Percentiles rank a stretch among this genome's conserved stretches.
phyloP scores from a whole-genome alignment of 2,329 filamentous ascomycete genomes.

The Aspergillus nomiae region DNA sequence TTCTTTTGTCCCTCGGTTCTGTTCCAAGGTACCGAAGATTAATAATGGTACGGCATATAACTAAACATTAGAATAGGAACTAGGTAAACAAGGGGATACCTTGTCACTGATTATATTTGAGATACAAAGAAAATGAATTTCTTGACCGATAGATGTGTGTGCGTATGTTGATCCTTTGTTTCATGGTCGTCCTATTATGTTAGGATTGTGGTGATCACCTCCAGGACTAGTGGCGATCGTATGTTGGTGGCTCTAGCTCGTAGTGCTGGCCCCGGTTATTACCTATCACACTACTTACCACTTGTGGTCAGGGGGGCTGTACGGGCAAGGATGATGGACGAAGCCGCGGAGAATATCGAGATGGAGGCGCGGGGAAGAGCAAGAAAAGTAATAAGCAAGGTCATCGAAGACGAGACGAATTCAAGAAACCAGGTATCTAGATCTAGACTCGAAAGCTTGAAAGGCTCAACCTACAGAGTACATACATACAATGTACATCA shows the following conservation, averaged over 20 bases:
- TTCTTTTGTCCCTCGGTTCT: not conserved
- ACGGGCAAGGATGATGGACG: not conserved
- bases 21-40: not conserved
- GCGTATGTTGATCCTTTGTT: conserved; percentile 18
- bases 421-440: not conserved
- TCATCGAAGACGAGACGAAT: not conserved
- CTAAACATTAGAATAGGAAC: not conserved
- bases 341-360: not conserved
- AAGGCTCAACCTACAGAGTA: not conserved
- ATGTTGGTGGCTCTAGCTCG: conserved; percentile 11
- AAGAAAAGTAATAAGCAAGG: not conserved
- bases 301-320: not conserved
- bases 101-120: no score
- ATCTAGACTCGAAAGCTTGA: not conserved
- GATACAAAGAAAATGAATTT: not conserved
- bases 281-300: conserved; percentile 12
- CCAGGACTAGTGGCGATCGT: conserved; percentile 25
- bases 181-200: conserved; percentile 17
- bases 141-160: not conserved
- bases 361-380: not conserved
- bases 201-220: conserved; percentile 23
- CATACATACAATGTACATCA: not conserved
- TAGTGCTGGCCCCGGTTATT: conserved; percentile 11
- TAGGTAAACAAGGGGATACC: not conserved
- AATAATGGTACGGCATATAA: not conserved